Evolutionary conservation across 805 yeast genomes (phyloP), one percentile per base, ranked within the genome.

Genomic region (Yarrowia divulgata): DNA sequence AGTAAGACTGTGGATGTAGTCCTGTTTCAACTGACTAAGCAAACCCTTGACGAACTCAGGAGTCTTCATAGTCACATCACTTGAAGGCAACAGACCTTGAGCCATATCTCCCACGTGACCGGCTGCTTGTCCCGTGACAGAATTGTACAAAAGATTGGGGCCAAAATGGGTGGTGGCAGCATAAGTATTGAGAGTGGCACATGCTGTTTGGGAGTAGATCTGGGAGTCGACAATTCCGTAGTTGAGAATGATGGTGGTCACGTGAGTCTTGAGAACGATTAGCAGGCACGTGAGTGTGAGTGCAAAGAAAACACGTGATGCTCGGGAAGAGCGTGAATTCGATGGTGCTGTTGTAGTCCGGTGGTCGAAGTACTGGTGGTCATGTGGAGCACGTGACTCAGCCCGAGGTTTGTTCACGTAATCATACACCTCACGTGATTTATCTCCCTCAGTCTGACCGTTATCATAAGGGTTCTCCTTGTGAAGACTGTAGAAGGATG

Each of bases 81-180:
- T 29, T 7, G 8, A 23, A n/a, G 64, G 64, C 2, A 57, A 7
- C 3, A 57, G 39, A 40, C 43, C n/a, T 2, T 32, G 39, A 12
- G 64, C 40, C 40, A 43, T n/a, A 10, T 10, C 16, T n/a, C 37
- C 40, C 48, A 57, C 64, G 37, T 57, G 13, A 32, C 49, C 43
- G 4, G 49, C 64, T 12, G 49, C 64, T n/a, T 57, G 64, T 8
- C 64, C 64, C 12, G 64, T 32, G n/a, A 57, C 49, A 1, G 49
- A 14, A 29, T 40, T 42, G 40, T 57, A 57, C 50, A 57, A 16
- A n/a, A 57, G 64, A 18, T 57, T 57, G 10, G 64, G 64, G 3
- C 64, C 64, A 42, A 57, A 57, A 32, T 42, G 64, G 9, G 64
- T 57, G 4, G 64, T 42, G n/a, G 64, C 64, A 29, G 64, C 64